Conservation (phyloP, 148 eudicot genomes). For the Fagopyrum tataricum region DNA sequence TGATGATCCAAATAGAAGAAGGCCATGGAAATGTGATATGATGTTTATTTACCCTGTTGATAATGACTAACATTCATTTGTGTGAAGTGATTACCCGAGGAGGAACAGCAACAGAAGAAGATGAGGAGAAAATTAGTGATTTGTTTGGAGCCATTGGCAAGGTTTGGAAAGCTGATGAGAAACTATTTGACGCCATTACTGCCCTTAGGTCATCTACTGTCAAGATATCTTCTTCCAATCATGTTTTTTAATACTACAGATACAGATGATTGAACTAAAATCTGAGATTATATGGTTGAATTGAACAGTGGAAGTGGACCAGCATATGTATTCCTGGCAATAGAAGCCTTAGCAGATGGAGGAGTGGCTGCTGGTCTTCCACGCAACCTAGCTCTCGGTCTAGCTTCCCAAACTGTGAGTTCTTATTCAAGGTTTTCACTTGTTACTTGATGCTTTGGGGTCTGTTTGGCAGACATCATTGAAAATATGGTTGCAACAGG, state of each 20-base stretch:
- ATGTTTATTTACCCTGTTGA: neutral
- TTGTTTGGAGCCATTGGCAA: slow-evolving; percentile 87
- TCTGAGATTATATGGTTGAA: neutral
- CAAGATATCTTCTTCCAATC: neutral
- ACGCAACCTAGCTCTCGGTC: slow-evolving; percentile 71
- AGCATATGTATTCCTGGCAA: slow-evolving; percentile 81
- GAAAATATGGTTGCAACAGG: slow-evolving; percentile 33
- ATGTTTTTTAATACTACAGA: neutral
- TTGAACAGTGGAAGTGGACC: slow-evolving; percentile 85
- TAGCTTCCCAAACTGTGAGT: slow-evolving; percentile 96
- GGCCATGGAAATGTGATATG: neutral
- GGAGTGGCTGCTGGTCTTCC: slow-evolving; percentile 98
- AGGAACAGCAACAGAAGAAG: slow-evolving; percentile 63
- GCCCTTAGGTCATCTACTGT: slow-evolving; percentile 55
- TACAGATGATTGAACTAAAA: neutral
- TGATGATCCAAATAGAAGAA: neutral
- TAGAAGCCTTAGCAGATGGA: slow-evolving; percentile 98
- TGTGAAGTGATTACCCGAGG: slow-evolving; percentile 69
- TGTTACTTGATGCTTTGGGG: neutral
- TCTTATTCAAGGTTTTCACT: neutral
- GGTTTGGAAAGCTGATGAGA: slow-evolving; percentile 89
- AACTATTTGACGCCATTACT: slow-evolving; percentile 79
- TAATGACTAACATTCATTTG: neutral
- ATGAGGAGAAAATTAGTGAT: slow-evolving; percentile 50
- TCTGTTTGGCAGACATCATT: neutral